phyloP scores from a whole-genome alignment of 2,329 filamentous ascomycete species.

The Pseudogymnoascus sp. region DNA sequence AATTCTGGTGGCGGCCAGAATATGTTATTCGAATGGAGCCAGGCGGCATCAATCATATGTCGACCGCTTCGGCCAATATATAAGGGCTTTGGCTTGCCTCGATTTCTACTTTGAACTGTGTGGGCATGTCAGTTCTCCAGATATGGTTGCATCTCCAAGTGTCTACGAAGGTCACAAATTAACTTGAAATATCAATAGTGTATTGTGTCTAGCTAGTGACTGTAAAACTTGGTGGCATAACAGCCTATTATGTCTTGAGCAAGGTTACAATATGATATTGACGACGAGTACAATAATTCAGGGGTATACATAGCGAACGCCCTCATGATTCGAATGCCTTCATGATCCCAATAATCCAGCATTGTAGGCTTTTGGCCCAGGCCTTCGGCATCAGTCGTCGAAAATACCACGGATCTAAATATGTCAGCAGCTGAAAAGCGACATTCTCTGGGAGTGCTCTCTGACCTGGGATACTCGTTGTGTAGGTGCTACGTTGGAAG shows the following conservation, averaged over 20 bases:
- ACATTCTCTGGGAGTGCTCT: conserved; percentile 27
- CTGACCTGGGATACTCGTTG: conserved; percentile 63
- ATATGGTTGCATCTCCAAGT: not conserved
- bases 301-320: conserved; percentile 2
- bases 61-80: not conserved
- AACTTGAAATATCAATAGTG: not conserved
- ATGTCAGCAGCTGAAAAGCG: conserved; percentile 17
- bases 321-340: not conserved
- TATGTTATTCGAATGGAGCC: not conserved
- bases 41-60: not conserved
- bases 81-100: not conserved
- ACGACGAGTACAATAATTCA: not conserved
- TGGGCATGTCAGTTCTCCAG: not conserved
- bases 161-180: not conserved
- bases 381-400: conserved; percentile 23
- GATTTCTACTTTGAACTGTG: not conserved
- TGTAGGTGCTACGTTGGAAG: conserved; percentile 56
- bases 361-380: not conserved
- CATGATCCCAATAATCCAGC: not conserved
- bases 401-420: conserved; percentile 27
- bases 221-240: not conserved
- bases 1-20: not conserved
- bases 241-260: not conserved
- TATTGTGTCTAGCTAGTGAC: not conserved
- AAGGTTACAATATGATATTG: not conserved